Conservation (phyloP, 2,329 filamentous ascomycete genomes). For the Dendrostoma leiphaemia region DNA sequence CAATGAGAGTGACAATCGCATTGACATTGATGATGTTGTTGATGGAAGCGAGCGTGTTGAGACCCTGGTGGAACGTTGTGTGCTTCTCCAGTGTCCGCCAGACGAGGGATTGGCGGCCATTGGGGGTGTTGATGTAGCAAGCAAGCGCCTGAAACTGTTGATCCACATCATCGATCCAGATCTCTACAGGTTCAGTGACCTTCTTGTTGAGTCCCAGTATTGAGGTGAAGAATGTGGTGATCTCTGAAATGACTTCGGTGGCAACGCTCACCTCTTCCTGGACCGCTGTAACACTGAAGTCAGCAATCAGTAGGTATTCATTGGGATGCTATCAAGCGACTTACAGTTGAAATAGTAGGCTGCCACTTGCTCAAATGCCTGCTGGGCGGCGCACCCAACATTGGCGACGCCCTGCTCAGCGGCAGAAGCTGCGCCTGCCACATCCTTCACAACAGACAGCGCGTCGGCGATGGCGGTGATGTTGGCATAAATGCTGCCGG, state of each 20-base stretch:
- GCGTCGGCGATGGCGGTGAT: constrained; percentile 1
- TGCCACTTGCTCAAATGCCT: neutral
- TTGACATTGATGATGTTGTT: neutral
- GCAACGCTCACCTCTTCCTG: neutral
- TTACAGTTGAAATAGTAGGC: constrained; percentile 10
- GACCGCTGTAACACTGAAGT: too few relatives aligned
- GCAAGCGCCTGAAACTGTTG: constrained; percentile 2
- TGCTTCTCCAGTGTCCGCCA: constrained; percentile 1
- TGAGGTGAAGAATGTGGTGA: neutral
- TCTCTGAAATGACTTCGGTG: neutral
- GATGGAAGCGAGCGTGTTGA: constrained; percentile 4
- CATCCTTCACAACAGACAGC: neutral
- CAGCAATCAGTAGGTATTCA: too few relatives aligned
- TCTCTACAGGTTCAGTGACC: neutral
- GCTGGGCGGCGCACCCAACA: constrained; percentile 6
- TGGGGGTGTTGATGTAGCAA: constrained; percentile 1
- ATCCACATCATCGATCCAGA: constrained; percentile 9
- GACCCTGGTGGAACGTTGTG: neutral
- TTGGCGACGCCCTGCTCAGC: neutral
- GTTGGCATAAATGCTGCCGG: neutral
- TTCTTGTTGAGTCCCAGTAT: neutral
- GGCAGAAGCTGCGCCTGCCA: neutral
- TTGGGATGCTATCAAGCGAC: too few relatives aligned
- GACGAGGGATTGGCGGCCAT: neutral
- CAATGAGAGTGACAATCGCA: neutral